Percentiles rank a stretch among this genome's conserved stretches.
These are phyloP conservation scores for Trichosanthes truncata DNA, from an alignment of 306 rosid species.

Conservation along the genomic window DNA sequence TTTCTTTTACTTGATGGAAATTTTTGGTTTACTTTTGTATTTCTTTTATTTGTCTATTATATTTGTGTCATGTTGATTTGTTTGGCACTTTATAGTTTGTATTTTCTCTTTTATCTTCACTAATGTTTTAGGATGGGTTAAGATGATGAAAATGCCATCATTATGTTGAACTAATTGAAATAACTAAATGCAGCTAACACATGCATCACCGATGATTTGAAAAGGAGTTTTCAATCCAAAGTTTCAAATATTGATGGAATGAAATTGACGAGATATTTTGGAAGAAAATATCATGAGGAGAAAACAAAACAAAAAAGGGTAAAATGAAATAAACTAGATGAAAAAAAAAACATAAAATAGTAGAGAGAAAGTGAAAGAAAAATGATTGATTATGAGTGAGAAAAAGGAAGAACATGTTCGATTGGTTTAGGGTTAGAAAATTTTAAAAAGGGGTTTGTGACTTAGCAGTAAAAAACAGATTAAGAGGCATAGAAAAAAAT, in stretches of 20 bases:
- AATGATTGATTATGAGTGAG: background rate
- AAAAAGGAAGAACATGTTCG: background rate
- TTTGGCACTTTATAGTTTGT: background rate
- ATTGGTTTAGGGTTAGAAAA: background rate
- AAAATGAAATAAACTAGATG: background rate
- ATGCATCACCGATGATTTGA: no score
- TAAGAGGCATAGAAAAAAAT: background rate
- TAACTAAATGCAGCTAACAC: no score
- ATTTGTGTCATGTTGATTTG: background rate
- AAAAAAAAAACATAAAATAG: background rate
- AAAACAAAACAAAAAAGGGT: background rate
- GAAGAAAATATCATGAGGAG: background rate
- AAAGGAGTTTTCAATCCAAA: background rate
- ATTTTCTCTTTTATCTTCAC: background rate
- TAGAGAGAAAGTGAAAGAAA: background rate
- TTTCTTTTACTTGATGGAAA: background rate
- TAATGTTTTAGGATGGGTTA: background rate
- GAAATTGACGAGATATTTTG: background rate
- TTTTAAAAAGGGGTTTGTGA: background rate
- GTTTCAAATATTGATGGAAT: background rate
- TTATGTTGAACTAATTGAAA: background rate
- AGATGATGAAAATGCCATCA: background rate
- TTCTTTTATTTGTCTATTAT: background rate
- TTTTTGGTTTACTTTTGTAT: background rate
- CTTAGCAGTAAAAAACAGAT: background rate